A percentile compares a stretch with the other conserved stretches of the same genome.
Conservation (phyloP, 1,139 yeast genomes). For the Yueomyces sp. region DNA sequence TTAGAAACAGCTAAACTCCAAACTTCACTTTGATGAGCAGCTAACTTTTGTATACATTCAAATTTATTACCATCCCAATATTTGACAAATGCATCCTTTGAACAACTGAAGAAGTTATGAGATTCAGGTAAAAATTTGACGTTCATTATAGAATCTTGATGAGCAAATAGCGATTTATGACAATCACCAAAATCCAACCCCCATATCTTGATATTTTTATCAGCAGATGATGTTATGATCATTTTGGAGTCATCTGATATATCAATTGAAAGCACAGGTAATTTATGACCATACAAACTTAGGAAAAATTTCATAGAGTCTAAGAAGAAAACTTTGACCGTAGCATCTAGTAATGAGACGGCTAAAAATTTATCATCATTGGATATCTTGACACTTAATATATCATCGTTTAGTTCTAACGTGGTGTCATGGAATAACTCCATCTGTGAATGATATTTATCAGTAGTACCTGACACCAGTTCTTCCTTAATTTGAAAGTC, state of each 20-base stretch:
- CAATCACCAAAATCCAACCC: constrained; percentile 98
- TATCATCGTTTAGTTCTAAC: constrained; percentile 75
- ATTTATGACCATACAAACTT: constrained; percentile 87
- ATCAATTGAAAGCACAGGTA: constrained; percentile 85
- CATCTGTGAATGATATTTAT: constrained; percentile 39
- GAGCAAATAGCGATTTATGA: constrained; percentile 92
- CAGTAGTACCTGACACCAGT: constrained; percentile 51
- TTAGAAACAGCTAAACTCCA: constrained; percentile 77
- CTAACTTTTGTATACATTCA: constrained; percentile 78
- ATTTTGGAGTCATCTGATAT: constrained; percentile 80
- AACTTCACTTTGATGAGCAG: constrained; percentile 86
- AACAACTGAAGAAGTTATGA: constrained; percentile 81
- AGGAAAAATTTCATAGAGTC: constrained; percentile 80
- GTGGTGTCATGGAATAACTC: constrained; percentile 64
- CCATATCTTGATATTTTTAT: constrained; percentile 94
- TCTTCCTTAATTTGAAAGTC: constrained; percentile 58
- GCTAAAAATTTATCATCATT: constrained; percentile 73
- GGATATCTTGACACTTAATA: constrained; percentile 68
- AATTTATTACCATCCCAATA: constrained; percentile 98
- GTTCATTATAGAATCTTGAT: constrained; percentile 87
- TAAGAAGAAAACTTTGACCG: constrained; percentile 82
- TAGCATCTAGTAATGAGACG: constrained; percentile 76
- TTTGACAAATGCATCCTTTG: constrained; percentile 80
- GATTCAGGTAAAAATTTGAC: constrained; percentile 73
- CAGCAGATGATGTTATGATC: constrained; percentile 88